These are phyloP conservation scores for Solanum bulbocastanum DNA, from an alignment of 257 asterid genomes.

Conservation along the genomic window DNA sequence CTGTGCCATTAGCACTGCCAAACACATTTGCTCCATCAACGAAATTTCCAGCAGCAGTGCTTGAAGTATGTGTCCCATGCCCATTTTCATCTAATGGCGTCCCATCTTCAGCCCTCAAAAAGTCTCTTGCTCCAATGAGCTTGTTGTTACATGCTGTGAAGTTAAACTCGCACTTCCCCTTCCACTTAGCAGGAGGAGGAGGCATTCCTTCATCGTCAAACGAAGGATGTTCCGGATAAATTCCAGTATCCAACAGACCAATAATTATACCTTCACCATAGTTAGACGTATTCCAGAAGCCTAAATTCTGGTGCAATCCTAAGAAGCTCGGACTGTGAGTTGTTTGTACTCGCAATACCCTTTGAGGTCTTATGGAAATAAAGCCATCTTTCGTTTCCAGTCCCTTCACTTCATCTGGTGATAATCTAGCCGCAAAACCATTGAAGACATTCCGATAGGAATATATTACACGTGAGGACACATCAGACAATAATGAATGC, in stretches of 20 bases:
- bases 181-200: conserved; percentile 9
- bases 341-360: neutral
- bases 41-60: neutral
- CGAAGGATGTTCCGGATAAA: neutral
- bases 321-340: conserved; percentile 3
- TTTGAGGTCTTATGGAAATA: neutral
- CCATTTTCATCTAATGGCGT: neutral
- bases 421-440: conserved; percentile 4
- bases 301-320: neutral
- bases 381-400: neutral
- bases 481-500: neutral
- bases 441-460: conserved; percentile 1
- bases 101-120: neutral
- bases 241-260: conserved; percentile 8
- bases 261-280: conserved; percentile 1
- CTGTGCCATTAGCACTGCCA: neutral
- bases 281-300: conserved; percentile 1
- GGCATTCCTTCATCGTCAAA: conserved; percentile 5
- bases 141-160: conserved; percentile 9
- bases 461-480: neutral
- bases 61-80: conserved; percentile 8
- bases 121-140: neutral
- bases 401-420: neutral
- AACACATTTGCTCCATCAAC: neutral
- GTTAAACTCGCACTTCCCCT: neutral